phyloP scores from a whole-genome alignment of 2,329 filamentous ascomycete species.

The Penicillium hordei region DNA sequence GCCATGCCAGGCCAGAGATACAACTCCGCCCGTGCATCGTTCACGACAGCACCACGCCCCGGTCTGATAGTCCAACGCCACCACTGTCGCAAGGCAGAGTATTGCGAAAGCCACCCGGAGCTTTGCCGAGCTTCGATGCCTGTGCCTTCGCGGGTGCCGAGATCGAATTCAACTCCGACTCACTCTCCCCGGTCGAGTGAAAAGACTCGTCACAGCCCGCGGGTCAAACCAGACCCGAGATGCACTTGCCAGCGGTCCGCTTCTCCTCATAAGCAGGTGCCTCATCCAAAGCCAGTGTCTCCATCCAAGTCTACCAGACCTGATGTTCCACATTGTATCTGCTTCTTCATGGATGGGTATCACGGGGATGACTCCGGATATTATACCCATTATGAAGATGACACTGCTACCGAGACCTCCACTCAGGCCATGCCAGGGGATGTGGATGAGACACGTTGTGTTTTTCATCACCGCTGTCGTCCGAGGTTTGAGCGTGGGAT shows the following conservation, averaged over 20 bases:
- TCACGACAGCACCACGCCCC: background rate
- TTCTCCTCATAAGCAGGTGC: background rate
- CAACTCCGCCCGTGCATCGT: background rate
- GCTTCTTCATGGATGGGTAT: background rate
- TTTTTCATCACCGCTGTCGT: slow-evolving; percentile 4
- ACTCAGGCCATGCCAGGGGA: background rate
- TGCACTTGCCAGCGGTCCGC: background rate
- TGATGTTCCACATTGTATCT: background rate
- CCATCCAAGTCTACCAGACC: background rate
- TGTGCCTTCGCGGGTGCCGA: background rate
- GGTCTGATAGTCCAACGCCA: background rate
- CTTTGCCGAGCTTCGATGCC: background rate
- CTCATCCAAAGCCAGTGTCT: background rate
- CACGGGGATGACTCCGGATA: background rate
- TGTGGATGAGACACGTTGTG: background rate
- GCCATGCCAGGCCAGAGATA: background rate
- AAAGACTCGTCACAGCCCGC: background rate
- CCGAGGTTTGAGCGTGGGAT: slow-evolving; percentile 2
- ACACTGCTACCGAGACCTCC: slow-evolving; percentile 1
- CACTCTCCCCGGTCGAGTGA: background rate
- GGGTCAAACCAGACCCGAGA: background rate
- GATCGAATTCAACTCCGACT: background rate
- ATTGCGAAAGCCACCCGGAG: slow-evolving; percentile 3
- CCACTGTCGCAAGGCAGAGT: slow-evolving; percentile 1
- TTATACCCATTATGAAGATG: background rate